Percentiles rank a stretch among this genome's conserved stretches.
phyloP scores from a whole-genome alignment of 2,329 filamentous ascomycete genomes.

The Trichocomaceae sp. region DNA sequence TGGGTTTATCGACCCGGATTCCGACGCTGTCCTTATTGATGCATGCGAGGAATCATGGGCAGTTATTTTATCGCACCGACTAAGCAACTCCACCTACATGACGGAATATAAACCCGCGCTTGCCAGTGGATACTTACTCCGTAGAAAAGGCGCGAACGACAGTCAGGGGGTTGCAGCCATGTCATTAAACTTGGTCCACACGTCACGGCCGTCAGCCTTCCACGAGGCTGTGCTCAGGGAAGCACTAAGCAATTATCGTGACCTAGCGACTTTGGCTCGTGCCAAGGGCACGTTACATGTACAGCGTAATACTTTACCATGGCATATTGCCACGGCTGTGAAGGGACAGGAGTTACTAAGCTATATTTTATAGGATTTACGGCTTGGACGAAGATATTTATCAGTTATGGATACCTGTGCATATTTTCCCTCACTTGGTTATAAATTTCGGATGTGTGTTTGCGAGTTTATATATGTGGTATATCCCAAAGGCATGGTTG shows the following conservation, averaged over 20 bases:
- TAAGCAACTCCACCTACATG: conserved; percentile 36
- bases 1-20: conserved; percentile 40
- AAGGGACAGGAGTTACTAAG: conserved; percentile 38
- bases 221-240: conserved; percentile 37
- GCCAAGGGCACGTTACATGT: conserved; percentile 37
- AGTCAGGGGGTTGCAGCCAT: conserved; percentile 37
- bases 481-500: not conserved
- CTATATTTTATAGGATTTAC: conserved; percentile 30
- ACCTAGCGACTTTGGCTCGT: conserved; percentile 38
- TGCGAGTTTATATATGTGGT: not conserved
- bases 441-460: not conserved
- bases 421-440: not conserved
- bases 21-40: conserved; percentile 53
- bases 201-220: conserved; percentile 23
- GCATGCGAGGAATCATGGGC: conserved; percentile 55
- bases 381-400: not conserved
- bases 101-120: conserved; percentile 38
- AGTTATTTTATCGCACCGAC: conserved; percentile 47
- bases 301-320: conserved; percentile 38
- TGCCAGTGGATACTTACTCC: conserved; percentile 43
- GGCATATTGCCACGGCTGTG: conserved; percentile 42
- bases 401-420: not conserved
- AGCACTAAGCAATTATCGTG: conserved; percentile 39
- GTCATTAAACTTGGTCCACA: conserved; percentile 38
- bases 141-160: conserved; percentile 36